Conservation (phyloP, 495 filamentous ascomycete species). For the Penicillium waksmanii region DNA sequence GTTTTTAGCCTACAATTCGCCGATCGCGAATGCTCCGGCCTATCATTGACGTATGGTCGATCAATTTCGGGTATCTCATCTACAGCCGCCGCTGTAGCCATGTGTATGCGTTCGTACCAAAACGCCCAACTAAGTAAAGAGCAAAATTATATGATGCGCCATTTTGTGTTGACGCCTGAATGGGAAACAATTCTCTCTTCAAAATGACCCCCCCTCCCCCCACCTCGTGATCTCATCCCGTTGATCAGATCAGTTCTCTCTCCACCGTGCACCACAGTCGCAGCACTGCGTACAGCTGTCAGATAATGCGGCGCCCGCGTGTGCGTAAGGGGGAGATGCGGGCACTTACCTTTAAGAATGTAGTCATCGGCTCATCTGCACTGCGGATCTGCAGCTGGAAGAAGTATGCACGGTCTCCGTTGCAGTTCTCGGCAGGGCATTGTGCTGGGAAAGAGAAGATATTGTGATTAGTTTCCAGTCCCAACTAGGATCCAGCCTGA, state of each 20-base stretch:
- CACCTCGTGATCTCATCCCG: neutral
- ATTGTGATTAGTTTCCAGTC: conserved; percentile 14
- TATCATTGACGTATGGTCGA: conserved; percentile 6
- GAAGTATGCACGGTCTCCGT: conserved; percentile 81
- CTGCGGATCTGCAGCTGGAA: conserved; percentile 97
- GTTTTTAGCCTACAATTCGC: too few species aligned
- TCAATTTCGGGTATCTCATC: conserved; percentile 31
- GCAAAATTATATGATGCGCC: conserved; percentile 12
- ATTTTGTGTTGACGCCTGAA: conserved; percentile 5
- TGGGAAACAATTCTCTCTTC: conserved; percentile 3
- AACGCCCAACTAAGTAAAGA: neutral
- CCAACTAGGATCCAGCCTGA: neutral
- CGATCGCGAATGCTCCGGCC: too few species aligned
- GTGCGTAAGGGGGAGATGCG: conserved; percentile 21
- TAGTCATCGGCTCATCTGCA: conserved; percentile 98
- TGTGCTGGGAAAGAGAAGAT: conserved; percentile 53
- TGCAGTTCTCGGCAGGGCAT: conserved; percentile 77
- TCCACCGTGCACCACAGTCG: conserved; percentile 50
- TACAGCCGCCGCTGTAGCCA: conserved; percentile 4
- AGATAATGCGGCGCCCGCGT: conserved; percentile 28
- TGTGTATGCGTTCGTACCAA: neutral
- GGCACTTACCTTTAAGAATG: conserved; percentile 78
- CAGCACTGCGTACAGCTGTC: conserved; percentile 45
- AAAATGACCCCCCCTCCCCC: neutral
- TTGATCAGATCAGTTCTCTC: conserved; percentile 38